Evolutionary conservation across 129 eudicot species (phyloP).

Genomic region (Kitagawia praeruptora): DNA sequence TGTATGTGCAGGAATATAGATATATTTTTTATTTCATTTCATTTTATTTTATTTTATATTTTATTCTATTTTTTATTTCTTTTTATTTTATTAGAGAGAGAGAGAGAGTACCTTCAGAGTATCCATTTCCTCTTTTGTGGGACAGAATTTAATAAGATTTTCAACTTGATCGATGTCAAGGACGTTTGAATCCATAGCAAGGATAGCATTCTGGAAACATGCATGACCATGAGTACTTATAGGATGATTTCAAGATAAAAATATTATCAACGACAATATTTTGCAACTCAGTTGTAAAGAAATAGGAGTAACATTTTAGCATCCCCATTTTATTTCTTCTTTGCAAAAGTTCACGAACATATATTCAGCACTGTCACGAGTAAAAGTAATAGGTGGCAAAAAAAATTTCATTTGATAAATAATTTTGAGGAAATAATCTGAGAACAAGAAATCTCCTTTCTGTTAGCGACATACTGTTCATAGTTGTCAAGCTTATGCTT

Average conservation of each 20-base stretch:
- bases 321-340: neutral
- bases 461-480: neutral
- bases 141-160: conserved; percentile 87
- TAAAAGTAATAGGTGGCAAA: neutral
- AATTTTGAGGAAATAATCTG: neutral
- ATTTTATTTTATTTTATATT: neutral
- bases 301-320: neutral
- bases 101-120: conserved; percentile 48
- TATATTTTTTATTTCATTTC: too few relatives aligned
- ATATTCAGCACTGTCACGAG: neutral
- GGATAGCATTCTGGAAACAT: conserved; percentile 63
- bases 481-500: neutral
- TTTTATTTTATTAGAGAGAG: too few relatives aligned
- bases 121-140: conserved; percentile 97
- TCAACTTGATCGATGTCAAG: conserved; percentile 96
- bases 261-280: neutral
- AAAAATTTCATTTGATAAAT: neutral
- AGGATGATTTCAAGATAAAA: neutral
- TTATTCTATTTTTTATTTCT: too few relatives aligned
- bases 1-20: neutral
- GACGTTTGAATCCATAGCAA: conserved; percentile 75
- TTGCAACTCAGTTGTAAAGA: neutral
- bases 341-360: neutral
- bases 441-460: neutral
- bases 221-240: conserved; percentile 4